Evolutionary conservation across 495 filamentous ascomycete genomes (phyloP).

Genomic region (Cudoniella acicularis): DNA sequence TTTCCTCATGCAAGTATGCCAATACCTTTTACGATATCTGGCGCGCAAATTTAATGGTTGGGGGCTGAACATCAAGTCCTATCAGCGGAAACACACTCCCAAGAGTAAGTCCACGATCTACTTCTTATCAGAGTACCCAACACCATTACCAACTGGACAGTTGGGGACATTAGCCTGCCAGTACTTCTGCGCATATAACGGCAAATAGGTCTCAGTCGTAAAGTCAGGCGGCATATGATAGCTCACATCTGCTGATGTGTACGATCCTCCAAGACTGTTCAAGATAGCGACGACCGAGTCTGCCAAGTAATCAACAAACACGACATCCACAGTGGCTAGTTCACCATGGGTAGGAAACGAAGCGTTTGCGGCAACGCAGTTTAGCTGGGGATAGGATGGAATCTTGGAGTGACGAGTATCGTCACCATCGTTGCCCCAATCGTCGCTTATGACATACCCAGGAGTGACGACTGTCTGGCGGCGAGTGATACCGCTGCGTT

Average conservation of each 20-base stretch:
- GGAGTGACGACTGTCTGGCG: constrained; percentile 33
- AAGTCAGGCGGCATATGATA: constrained; percentile 38
- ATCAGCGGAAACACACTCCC: no score
- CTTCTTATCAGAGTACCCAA: constrained; percentile 15
- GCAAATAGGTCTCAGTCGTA: constrained; percentile 44
- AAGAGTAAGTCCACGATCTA: no score
- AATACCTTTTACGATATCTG: no score
- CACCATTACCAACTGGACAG: constrained; percentile 33
- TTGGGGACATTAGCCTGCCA: constrained; percentile 42
- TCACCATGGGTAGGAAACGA: constrained; percentile 36
- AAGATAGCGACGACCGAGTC: constrained; percentile 40
- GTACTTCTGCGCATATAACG: constrained; percentile 36
- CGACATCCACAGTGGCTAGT: constrained; percentile 60
- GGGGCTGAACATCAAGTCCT: no score
- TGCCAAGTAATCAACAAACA: constrained; percentile 76
- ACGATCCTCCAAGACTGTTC: constrained; percentile 32
- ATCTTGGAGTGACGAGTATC: constrained; percentile 67
- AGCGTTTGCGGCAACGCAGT: constrained; percentile 58
- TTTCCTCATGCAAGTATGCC: no score
- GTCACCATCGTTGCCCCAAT: constrained; percentile 59
- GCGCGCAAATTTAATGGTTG: no score
- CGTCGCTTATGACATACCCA: constrained; percentile 36
- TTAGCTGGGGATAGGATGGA: constrained; percentile 60
- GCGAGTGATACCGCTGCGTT: no score
- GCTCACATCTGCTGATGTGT: constrained; percentile 31